These are phyloP conservation scores for Globisporangium polare DNA, from an alignment of 352 stramenopile species.

Conservation along the genomic window DNA sequence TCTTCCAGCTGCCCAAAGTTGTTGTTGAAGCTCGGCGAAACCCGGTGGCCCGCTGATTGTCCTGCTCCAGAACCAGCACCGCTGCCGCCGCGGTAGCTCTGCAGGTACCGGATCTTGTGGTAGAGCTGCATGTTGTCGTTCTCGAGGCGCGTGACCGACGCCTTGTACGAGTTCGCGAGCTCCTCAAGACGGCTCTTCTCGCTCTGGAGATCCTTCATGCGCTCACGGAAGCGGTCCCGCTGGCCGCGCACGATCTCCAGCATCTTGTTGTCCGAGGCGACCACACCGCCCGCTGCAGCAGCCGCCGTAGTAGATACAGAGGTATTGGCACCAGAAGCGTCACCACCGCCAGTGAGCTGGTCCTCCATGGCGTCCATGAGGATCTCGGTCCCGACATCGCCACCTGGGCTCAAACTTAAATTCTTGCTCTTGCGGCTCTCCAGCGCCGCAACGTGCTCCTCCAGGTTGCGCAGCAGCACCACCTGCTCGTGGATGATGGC, in stretches of 20 bases:
- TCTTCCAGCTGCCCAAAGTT: conserved; percentile 31
- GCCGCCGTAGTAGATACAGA: not conserved
- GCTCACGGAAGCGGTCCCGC: conserved; percentile 77
- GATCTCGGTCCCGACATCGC: conserved; percentile 59
- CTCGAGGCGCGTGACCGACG: conserved; percentile 68
- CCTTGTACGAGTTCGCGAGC: conserved; percentile 58
- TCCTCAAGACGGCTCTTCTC: conserved; percentile 73
- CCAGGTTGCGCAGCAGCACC: conserved; percentile 45
- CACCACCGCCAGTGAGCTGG: conserved; percentile 27
- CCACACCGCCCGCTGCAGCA: conserved; percentile 13
- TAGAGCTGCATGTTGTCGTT: conserved; percentile 91
- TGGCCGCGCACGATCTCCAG: conserved; percentile 80
- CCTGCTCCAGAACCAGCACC: not conserved
- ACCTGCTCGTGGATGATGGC: conserved; percentile 49
- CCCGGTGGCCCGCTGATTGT: conserved; percentile 4
- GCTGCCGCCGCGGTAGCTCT: conserved; percentile 57
- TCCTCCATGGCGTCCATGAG: conserved; percentile 71
- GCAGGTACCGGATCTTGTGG: conserved; percentile 87
- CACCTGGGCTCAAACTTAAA: conserved; percentile 19
- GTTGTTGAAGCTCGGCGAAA: conserved; percentile 16
- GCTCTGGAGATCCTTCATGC: conserved; percentile 74
- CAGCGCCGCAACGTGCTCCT: conserved; percentile 62
- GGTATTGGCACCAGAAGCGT: not conserved
- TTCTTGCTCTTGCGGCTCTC: conserved; percentile 35
- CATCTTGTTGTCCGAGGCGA: conserved; percentile 64